Percentiles rank a stretch among this genome's conserved stretches.
These are phyloP conservation scores for Cryoendolithus antarcticus DNA, from an alignment of 2,329 filamentous ascomycete genomes.

Conservation along the genomic window DNA sequence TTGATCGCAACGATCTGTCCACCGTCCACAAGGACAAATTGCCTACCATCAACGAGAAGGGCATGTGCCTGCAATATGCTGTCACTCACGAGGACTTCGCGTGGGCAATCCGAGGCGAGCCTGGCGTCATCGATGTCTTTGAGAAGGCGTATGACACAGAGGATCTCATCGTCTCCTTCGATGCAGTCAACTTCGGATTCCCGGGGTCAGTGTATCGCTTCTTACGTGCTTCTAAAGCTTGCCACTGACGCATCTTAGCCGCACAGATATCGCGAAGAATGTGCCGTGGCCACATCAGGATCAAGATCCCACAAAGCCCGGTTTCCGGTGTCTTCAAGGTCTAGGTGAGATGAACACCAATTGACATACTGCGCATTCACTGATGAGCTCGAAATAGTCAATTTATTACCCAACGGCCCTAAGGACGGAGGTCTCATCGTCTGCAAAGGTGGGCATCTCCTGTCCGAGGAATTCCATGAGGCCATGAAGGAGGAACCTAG, in stretches of 20 bases:
- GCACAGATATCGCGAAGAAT: constrained; percentile 7
- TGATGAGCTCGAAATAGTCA: constrained; percentile 21
- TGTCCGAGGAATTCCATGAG: constrained; percentile 24
- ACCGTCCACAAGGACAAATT: constrained; percentile 28
- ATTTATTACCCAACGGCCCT: constrained; percentile 27
- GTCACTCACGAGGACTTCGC: constrained; percentile 30
- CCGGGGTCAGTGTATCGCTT: constrained; percentile 12
- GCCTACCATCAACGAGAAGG: constrained; percentile 24
- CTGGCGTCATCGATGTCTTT: constrained; percentile 26
- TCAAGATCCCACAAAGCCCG: constrained; percentile 32
- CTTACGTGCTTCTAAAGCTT: no score
- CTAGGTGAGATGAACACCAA: constrained; percentile 15
- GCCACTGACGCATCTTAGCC: constrained; percentile 6
- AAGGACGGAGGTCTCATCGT: constrained; percentile 28
- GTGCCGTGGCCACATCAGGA: constrained; percentile 24
- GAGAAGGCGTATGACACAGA: constrained; percentile 29
- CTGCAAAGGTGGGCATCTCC: constrained; percentile 21
- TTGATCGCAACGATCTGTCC: constrained; percentile 23
- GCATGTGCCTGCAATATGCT: constrained; percentile 21
- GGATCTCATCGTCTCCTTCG: constrained; percentile 39
- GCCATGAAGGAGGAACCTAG: constrained; percentile 14
- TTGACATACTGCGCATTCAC: no score
- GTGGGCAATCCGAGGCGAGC: constrained; percentile 29
- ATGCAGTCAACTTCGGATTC: constrained; percentile 35
- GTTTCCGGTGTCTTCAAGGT: constrained; percentile 41